Conservation (phyloP, 2,329 filamentous ascomycete species). For the Sphaerulina populicola region DNA sequence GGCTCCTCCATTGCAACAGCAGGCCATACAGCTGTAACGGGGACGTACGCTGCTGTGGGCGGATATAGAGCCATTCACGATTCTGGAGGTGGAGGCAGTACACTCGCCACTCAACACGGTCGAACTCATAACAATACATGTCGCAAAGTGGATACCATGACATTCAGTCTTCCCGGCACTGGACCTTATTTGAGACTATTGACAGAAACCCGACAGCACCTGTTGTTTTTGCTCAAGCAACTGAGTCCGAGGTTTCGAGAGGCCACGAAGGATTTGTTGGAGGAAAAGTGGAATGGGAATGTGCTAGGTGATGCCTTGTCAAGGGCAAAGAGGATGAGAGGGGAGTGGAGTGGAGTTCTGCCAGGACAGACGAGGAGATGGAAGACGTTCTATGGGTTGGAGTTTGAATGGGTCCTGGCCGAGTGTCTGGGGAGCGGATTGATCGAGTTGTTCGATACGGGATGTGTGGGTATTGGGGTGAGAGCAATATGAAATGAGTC, state of each 20-base stretch:
- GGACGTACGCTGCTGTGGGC: conserved; percentile 60
- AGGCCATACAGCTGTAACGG: conserved; percentile 55
- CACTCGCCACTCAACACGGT: conserved; percentile 27
- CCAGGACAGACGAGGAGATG: conserved; percentile 59
- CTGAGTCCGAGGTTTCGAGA: conserved; percentile 52
- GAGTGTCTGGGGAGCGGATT: conserved; percentile 63
- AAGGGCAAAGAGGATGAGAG: conserved; percentile 45
- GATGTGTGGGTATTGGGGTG: conserved; percentile 62
- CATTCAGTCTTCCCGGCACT: conserved; percentile 58
- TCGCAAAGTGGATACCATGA: conserved; percentile 29
- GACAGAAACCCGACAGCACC: conserved; percentile 52
- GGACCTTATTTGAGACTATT: conserved; percentile 61
- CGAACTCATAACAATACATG: conserved; percentile 12
- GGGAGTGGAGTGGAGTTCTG: conserved; percentile 50
- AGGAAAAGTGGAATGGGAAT: conserved; percentile 64
- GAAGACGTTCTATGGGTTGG: conserved; percentile 60
- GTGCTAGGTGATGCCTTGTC: conserved; percentile 43
- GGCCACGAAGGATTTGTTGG: conserved; percentile 52
- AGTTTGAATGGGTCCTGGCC: conserved; percentile 63
- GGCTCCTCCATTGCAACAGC: conserved; percentile 51
- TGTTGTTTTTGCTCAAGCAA: conserved; percentile 51
- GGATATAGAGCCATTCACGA: conserved; percentile 57
- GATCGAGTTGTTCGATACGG: conserved; percentile 66
- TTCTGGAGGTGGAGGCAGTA: conserved; percentile 49
- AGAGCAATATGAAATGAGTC: conserved; percentile 5